Conservation (phyloP, 2,329 filamentous ascomycete species). For the Aspergillus ochraceoroseus region DNA sequence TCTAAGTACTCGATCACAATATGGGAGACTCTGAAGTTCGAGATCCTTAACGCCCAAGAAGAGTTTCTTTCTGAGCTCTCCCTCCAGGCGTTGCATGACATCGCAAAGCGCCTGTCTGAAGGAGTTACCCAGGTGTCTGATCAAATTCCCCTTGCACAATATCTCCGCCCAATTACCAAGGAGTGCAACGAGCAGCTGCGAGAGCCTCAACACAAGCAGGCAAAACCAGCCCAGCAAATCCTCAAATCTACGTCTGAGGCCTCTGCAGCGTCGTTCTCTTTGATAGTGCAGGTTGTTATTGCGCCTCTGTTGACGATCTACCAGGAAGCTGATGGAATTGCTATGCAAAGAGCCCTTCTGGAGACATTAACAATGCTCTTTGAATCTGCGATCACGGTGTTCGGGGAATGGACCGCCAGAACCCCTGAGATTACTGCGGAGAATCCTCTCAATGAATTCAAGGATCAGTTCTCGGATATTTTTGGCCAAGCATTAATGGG, state of each 20-base stretch:
- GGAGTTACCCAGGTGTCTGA: conserved; percentile 38
- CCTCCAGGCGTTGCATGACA: conserved; percentile 51
- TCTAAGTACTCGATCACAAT: conserved; percentile 60
- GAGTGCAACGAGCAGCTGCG: conserved; percentile 65
- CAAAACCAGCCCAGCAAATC: conserved; percentile 59
- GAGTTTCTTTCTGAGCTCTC: conserved; percentile 60
- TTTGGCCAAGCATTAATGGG: conserved; percentile 54
- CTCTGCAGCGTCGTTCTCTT: conserved; percentile 52
- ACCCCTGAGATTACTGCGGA: conserved; percentile 35
- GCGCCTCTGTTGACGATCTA: conserved; percentile 57
- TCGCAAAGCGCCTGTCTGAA: conserved; percentile 53
- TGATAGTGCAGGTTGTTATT: conserved; percentile 53
- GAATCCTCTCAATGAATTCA: conserved; percentile 47
- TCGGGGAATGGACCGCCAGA: conserved; percentile 51
- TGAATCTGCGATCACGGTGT: conserved; percentile 54
- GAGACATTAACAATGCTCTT: conserved; percentile 57
- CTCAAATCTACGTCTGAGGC: conserved; percentile 54
- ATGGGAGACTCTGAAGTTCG: conserved; percentile 66
- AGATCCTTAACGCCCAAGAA: conserved; percentile 63
- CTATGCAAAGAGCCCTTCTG: conserved; percentile 59
- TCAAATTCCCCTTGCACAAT: conserved; percentile 47
- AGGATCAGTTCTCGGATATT: conserved; percentile 50
- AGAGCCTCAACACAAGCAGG: conserved; percentile 65
- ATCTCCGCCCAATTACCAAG: conserved; percentile 58
- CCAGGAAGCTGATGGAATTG: conserved; percentile 56